These are phyloP conservation scores for Diaporthe sp. DNA, from an alignment of 2,329 filamentous ascomycete species.

Conservation along the genomic window DNA sequence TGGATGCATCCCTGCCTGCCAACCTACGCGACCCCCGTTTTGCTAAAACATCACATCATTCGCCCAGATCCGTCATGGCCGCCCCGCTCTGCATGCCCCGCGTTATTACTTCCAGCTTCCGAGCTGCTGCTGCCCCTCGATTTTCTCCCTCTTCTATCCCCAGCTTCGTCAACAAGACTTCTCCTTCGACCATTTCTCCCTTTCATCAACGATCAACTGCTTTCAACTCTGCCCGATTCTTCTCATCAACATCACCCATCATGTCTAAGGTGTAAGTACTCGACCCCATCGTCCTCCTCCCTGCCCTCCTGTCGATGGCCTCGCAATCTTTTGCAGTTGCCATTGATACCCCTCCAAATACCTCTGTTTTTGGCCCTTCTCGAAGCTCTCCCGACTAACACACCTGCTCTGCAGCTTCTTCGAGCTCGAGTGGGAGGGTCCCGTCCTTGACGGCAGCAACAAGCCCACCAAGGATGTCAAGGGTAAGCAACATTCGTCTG, in stretches of 20 bases:
- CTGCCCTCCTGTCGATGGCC: constrained; percentile 6
- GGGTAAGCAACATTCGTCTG: constrained; percentile 60
- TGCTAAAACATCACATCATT: constrained; percentile 36
- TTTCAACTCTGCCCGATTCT: constrained; percentile 48
- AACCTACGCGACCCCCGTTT: constrained; percentile 30
- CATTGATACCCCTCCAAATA: neutral
- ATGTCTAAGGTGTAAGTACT: constrained; percentile 80
- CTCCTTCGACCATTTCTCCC: constrained; percentile 50
- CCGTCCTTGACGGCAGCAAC: constrained; percentile 71
- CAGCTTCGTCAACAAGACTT: constrained; percentile 39
- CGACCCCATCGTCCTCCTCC: constrained; percentile 34
- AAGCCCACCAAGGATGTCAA: constrained; percentile 64
- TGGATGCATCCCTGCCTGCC: constrained; percentile 34
- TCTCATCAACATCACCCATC: constrained; percentile 58
- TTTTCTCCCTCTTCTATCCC: constrained; percentile 46
- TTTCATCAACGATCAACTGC: constrained; percentile 42
- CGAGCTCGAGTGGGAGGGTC: constrained; percentile 79
- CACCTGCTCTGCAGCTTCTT: constrained; percentile 65
- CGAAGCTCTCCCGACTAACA: constrained; percentile 31
- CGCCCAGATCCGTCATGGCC: constrained; percentile 42
- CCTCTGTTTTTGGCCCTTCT: neutral
- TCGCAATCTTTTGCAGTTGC: neutral
- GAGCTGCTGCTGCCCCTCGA: constrained; percentile 46
- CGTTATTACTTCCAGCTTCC: constrained; percentile 42
- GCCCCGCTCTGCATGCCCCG: constrained; percentile 47